phyloP scores from a whole-genome alignment of 2,329 filamentous ascomycete species.

The Fusarium sp. region DNA sequence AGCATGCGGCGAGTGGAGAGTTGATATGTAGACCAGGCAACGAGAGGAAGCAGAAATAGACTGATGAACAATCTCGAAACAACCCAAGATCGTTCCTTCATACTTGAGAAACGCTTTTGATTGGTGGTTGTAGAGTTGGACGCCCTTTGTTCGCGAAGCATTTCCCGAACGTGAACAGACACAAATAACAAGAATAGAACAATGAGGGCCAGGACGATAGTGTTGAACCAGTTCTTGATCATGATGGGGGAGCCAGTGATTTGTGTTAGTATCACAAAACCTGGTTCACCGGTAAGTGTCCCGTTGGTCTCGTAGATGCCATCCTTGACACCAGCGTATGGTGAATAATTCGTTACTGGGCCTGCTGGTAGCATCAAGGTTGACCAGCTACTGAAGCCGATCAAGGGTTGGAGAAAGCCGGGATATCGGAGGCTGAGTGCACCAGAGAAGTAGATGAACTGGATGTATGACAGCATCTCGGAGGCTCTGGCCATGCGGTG shows the following conservation, averaged over 20 bases:
- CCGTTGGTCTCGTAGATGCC: conserved; percentile 72
- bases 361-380: conserved; percentile 64
- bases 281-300: conserved; percentile 61
- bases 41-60: conserved; percentile 75
- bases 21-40: conserved; percentile 76
- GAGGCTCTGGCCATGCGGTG: conserved; percentile 16
- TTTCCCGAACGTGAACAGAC: conserved; percentile 53
- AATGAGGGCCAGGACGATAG: conserved; percentile 70
- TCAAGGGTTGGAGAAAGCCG: conserved; percentile 74
- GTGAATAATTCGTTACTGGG: conserved; percentile 26
- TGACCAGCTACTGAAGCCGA: conserved; percentile 73
- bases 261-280: conserved; percentile 71
- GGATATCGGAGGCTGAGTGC: conserved; percentile 73
- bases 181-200: conserved; percentile 67
- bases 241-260: conserved; percentile 69
- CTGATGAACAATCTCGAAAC: conserved; percentile 74
- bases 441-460: conserved; percentile 75
- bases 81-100: conserved; percentile 53
- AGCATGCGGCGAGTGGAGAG: conserved; percentile 49
- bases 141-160: background rate
- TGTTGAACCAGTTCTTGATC: conserved; percentile 72
- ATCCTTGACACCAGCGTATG: conserved; percentile 51
- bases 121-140: background rate
- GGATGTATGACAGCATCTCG: conserved; percentile 75
- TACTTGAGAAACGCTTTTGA: conserved; percentile 44